A percentile compares a stretch with the other conserved stretches of the same genome.
phyloP scores from a whole-genome alignment of 2,329 filamentous ascomycete species.

The Cytospora piceae region DNA sequence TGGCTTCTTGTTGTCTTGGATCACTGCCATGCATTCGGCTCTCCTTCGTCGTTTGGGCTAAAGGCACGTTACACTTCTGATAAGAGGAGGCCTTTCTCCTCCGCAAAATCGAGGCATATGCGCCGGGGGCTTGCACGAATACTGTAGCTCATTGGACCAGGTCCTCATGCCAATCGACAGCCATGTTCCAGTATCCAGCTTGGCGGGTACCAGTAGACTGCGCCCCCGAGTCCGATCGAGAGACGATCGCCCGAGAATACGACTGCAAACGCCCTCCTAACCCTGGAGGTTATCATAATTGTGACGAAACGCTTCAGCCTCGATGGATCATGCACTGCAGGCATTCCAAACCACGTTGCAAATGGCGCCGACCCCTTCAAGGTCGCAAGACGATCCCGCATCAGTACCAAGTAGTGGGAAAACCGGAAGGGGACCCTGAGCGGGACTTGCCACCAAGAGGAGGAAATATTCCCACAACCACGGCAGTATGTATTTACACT shows the following conservation, averaged over 20 bases:
- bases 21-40: neutral
- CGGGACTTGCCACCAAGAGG: neutral
- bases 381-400: neutral
- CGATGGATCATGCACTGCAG: neutral
- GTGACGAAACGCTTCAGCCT: neutral
- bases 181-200: no score
- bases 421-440: neutral
- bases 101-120: no score
- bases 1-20: neutral
- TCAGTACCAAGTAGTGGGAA: neutral
- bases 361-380: neutral
- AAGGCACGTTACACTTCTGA: neutral
- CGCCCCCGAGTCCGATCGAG: neutral
- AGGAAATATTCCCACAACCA: neutral
- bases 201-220: neutral
- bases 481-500: neutral
- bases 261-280: neutral
- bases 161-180: neutral
- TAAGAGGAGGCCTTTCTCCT: neutral
- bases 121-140: no score
- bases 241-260: neutral
- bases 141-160: no score
- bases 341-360: neutral
- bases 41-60: neutral
- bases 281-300: neutral